Evolutionary conservation across 495 filamentous ascomycete species (phyloP), one percentile per base, ranked within the genome.

Genomic region (Penicillium fimorum): DNA sequence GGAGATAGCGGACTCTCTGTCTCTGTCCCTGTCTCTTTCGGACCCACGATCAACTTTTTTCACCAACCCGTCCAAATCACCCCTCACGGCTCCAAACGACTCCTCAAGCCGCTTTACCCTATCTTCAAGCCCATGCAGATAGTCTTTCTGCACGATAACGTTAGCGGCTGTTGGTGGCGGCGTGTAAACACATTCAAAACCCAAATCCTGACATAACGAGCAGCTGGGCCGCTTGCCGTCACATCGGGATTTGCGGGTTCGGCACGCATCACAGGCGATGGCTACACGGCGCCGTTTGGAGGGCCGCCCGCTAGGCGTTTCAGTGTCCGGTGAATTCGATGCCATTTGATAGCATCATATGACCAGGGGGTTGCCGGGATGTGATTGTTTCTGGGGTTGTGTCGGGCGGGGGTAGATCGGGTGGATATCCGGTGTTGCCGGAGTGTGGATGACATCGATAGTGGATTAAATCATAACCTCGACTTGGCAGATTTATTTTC

Each of bases 211-310:
- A 47, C 78, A 80, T 47, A 67, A 64, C 42, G 65, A 67, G 50
- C 78, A 81, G 46, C 66, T 72, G 10, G 78, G 78, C n/a, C 76
- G 65, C 13, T 53, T 55, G n/a, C 78, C 75, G 62, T 80, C 76
- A 43, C 78, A 81, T 62, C 76, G 69, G 30, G 78, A 78, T 47
- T 81, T 81, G 17, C 78, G 68, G 8, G 62, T 66, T 38, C 78
- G 66, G 42, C 78, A 81, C 17, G 75, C 61, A 50, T 71, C 69
- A 48, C 78, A 80, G 29, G 78, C 78, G 48, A 81, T 40, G 9
- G 70, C 56, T 8, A 74, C 60, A 3, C 74, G 61, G 0, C 74
- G 69, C 4, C 74, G 62, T 53, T 77, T 77, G 22, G 55, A 61
- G 2, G 58, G 18, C 0, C 50, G 59, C 9, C 48, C 32, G 13